Evolutionary conservation across 176 grass and related monocot species (phyloP).

Genomic region (Themeda triandra): DNA sequence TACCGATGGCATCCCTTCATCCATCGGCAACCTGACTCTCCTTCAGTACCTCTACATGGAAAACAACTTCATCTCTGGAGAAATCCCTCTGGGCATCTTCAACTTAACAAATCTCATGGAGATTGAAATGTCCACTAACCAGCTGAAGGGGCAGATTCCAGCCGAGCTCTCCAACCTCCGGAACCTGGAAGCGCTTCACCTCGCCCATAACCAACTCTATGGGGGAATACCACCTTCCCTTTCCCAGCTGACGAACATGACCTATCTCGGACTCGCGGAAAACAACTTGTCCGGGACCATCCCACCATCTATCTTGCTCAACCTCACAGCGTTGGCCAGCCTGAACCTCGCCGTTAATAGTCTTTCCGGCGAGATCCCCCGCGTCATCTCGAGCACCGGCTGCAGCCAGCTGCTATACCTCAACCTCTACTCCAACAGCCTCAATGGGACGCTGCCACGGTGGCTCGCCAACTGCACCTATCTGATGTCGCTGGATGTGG

Average conservation of each 20-base stretch:
- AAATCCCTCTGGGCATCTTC: constrained; percentile 14
- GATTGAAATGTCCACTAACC: constrained; percentile 37
- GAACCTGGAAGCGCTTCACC: background rate
- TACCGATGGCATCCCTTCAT: constrained; percentile 5
- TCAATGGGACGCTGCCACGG: constrained; percentile 48
- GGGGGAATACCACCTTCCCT: constrained; percentile 52
- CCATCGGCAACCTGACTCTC: constrained; percentile 39
- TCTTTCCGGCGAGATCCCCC: constrained; percentile 53
- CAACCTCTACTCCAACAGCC: constrained; percentile 58
- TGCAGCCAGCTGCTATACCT: background rate
- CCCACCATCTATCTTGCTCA: constrained; percentile 47
- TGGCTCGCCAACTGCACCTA: constrained; percentile 61
- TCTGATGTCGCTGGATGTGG: constrained; percentile 44
- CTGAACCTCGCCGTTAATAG: constrained; percentile 49
- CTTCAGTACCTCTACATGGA: constrained; percentile 17
- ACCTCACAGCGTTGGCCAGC: constrained; percentile 32
- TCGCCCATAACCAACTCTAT: constrained; percentile 36
- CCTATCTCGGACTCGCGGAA: constrained; percentile 32
- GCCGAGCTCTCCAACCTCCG: constrained; percentile 52
- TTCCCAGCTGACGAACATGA: constrained; percentile 7
- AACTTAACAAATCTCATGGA: constrained; percentile 35
- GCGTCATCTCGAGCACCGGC: background rate
- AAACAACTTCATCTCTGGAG: constrained; percentile 23
- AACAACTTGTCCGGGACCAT: constrained; percentile 52
- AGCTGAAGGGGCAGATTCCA: constrained; percentile 49